Evolutionary conservation across 257 asterid species (phyloP), one percentile per base, ranked within the genome.

Genomic region (Fraxinus anomala): DNA sequence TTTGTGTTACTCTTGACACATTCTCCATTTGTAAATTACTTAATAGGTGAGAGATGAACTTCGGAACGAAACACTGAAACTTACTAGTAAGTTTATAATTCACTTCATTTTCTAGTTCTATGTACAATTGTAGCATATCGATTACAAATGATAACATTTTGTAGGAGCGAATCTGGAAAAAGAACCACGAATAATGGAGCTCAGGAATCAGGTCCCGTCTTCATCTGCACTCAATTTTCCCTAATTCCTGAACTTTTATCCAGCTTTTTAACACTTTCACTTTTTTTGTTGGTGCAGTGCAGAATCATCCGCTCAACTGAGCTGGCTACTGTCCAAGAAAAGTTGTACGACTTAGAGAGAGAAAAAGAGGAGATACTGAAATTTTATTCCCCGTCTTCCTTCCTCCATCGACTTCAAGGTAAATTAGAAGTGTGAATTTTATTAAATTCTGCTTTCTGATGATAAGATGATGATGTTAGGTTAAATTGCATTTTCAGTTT

Each of bases 291-390:
- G 74, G 63, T 84, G 73, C 92, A 96, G 99, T 96, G 99, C 80
- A 87, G 91, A 83, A 90, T 96, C 73, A 96, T 96, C 76, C 92
- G 97, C 66, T 93, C 98, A 21, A 84, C 97, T 36, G 99, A 93
- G 84, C 86, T 96, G 80, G 99, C 98, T 80, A 83, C 96, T 83
- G 97, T 98, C 76, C 96, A 88, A 85, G 97, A 96, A 84, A 96
- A 86, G 51, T 73, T 90, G 81, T 90, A 86, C 84, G 97, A 96
- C 59, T 82, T 96, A 59, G 97, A 89, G 75, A 87, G 89, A 86
- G 86, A 88, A 75, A 93, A 87, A 75, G 97, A 86, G 61, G 98
- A 93, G 77, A 85, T 87, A 36, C 81, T 88, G 67, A 93, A 85
- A 73, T 77, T 77, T 31, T 91, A 86, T 80, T 87, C 98, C 40